These are phyloP conservation scores for Linum tenue DNA, from an alignment of 345 rosid genomes.

Conservation along the genomic window DNA sequence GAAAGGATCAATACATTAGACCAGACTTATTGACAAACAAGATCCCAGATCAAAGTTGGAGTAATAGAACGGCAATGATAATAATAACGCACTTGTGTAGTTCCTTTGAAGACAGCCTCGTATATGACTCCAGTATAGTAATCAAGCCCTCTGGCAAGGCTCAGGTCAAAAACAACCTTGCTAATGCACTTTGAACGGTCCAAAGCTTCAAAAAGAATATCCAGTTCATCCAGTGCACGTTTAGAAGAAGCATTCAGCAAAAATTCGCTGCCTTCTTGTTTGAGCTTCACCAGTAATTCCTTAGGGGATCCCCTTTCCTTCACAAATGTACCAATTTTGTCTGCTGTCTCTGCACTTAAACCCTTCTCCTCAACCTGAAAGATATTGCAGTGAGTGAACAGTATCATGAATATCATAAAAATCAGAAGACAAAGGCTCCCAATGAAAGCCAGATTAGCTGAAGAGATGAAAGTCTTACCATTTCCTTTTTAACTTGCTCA, in stretches of 20 bases:
- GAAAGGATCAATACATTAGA: slow-evolving; percentile 9
- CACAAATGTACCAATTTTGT: slow-evolving; percentile 64
- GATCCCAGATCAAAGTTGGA: neutral
- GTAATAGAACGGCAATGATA: neutral
- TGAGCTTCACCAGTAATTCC: slow-evolving; percentile 53
- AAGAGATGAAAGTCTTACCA: slow-evolving; percentile 36
- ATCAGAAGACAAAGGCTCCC: neutral
- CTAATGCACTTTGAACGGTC: slow-evolving; percentile 62
- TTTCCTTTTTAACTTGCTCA: slow-evolving; percentile 79
- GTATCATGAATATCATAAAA: neutral
- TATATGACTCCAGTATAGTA: slow-evolving; percentile 92
- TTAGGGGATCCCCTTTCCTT: slow-evolving; percentile 67
- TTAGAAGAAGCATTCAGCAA: slow-evolving; percentile 46
- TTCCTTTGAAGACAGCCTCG: slow-evolving; percentile 82
- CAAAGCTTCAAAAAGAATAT: slow-evolving; percentile 72
- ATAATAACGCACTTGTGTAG: slow-evolving; percentile 51
- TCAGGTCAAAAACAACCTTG: slow-evolving; percentile 83
- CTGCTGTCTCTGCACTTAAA: slow-evolving; percentile 55
- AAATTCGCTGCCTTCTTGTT: slow-evolving; percentile 47
- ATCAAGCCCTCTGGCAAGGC: slow-evolving; percentile 98
- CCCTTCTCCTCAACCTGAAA: slow-evolving; percentile 85
- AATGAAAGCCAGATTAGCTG: neutral
- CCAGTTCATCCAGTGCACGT: slow-evolving; percentile 65
- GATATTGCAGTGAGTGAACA: neutral
- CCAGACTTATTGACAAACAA: neutral